These are phyloP conservation scores for Picea glauca DNA, from an alignment of 75 land plant species.

Conservation along the genomic window DNA sequence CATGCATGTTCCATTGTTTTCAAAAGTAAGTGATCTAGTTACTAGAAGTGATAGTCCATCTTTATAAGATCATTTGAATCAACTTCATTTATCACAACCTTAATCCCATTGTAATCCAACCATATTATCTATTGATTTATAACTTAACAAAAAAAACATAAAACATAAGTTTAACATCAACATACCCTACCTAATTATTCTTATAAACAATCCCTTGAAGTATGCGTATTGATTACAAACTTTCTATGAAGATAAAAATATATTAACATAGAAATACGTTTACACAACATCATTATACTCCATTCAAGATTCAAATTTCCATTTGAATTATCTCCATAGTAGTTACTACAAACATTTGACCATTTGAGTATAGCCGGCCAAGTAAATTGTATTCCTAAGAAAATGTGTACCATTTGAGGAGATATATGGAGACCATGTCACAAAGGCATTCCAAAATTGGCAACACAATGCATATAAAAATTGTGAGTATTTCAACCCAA, in stretches of 20 bases:
- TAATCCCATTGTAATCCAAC: constrained; percentile 29
- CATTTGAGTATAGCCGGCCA: constrained; percentile 47
- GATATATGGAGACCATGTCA: constrained; percentile 61
- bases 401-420: constrained; percentile 61
- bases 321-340: constrained; percentile 46
- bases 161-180: background rate
- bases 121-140: constrained; percentile 53
- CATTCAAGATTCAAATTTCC: background rate
- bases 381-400: constrained; percentile 66
- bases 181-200: background rate
- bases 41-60: constrained; percentile 78
- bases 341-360: constrained; percentile 54
- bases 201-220: too few species aligned
- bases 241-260: too few species aligned
- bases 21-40: constrained; percentile 53
- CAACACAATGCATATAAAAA: too few species aligned
- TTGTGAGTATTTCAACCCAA: too few species aligned
- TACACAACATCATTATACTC: background rate
- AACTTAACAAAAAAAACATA: constrained; percentile 24
- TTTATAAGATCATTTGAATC: constrained; percentile 65
- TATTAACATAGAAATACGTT: too few species aligned
- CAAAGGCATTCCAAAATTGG: too few species aligned
- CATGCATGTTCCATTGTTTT: constrained; percentile 37
- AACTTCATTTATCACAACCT: constrained; percentile 68
- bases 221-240: too few species aligned